Percentiles rank a stretch among this genome's conserved stretches.
Evolutionary conservation across 2,329 filamentous ascomycete genomes (phyloP).

Genomic region (Colletotrichum tofieldiae): DNA sequence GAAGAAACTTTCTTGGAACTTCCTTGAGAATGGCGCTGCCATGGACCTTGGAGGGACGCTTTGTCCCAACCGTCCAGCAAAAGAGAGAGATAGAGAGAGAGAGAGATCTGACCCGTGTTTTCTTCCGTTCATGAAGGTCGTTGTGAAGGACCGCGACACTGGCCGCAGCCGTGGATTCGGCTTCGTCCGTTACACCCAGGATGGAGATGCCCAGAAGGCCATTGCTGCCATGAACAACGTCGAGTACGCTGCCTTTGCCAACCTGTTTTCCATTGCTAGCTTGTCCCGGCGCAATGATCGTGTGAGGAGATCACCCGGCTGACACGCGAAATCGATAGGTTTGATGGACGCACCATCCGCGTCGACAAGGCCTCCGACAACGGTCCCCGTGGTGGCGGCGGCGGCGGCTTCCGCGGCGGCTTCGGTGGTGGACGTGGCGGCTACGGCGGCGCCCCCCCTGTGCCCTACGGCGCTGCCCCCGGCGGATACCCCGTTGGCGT

Average conservation of each 20-base stretch:
- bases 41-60: constrained; percentile 22
- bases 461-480: constrained; percentile 48
- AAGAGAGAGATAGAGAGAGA: constrained; percentile 1
- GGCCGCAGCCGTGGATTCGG: constrained; percentile 97
- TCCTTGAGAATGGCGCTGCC: constrained; percentile 25
- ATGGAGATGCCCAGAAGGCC: constrained; percentile 82
- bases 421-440: constrained; percentile 58
- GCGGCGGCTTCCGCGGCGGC: constrained; percentile 59
- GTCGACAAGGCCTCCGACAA: constrained; percentile 96
- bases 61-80: constrained; percentile 20
- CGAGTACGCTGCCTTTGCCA: constrained; percentile 75
- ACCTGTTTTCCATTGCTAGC: constrained; percentile 39
- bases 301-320: not conserved
- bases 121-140: constrained; percentile 73
- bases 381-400: constrained; percentile 72
- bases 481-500: constrained; percentile 55
- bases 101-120: constrained; percentile 44
- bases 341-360: constrained; percentile 94
- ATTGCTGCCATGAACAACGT: constrained; percentile 88
- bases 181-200: constrained; percentile 90
- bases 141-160: constrained; percentile 98
- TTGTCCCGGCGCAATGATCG: constrained; percentile 44
- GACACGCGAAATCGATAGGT: constrained; percentile 67
- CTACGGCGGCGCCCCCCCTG: constrained; percentile 50
- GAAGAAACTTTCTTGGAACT: constrained; percentile 39